Evolutionary conservation across 495 filamentous ascomycete genomes (phyloP).

Genomic region (Aspergillus avenaceus): DNA sequence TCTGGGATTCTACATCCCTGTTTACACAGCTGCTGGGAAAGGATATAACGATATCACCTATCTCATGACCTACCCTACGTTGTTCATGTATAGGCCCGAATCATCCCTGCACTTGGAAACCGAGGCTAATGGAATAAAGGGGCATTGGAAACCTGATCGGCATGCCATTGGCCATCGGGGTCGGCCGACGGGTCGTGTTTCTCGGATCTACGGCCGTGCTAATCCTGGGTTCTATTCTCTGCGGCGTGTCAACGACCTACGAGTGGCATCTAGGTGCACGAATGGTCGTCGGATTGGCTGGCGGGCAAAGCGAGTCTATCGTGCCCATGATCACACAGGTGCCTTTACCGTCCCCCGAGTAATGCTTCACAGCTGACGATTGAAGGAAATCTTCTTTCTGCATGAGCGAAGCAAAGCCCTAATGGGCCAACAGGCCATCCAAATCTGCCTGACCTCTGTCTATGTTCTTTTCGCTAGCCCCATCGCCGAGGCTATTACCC

Average conservation of each 20-base stretch:
- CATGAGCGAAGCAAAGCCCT: slow-evolving; percentile 32
- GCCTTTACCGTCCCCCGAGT: too few relatives aligned
- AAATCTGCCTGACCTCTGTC: slow-evolving; percentile 23
- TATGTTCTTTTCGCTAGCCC: slow-evolving; percentile 30
- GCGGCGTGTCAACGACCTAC: slow-evolving; percentile 14
- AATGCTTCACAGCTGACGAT: too few relatives aligned
- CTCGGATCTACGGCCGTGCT: slow-evolving; percentile 26
- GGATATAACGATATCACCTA: slow-evolving; percentile 21
- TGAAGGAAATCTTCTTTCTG: slow-evolving; percentile 35
- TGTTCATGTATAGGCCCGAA: slow-evolving; percentile 26
- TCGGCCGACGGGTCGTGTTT: slow-evolving; percentile 35
- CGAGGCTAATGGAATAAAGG: slow-evolving; percentile 4
- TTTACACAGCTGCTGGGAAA: slow-evolving; percentile 16
- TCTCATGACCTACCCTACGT: slow-evolving; percentile 31
- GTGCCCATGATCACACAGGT: slow-evolving; percentile 38
- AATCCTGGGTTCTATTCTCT: slow-evolving; percentile 19
- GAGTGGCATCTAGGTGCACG: slow-evolving; percentile 26
- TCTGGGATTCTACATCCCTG: slow-evolving; percentile 21
- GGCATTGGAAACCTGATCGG: slow-evolving; percentile 39
- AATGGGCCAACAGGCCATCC: slow-evolving; percentile 28
- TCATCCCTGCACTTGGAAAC: background rate
- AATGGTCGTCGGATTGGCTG: slow-evolving; percentile 28
- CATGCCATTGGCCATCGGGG: slow-evolving; percentile 36
- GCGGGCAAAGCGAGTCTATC: slow-evolving; percentile 30
- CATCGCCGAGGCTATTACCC: slow-evolving; percentile 32